Evolutionary conservation across 352 stramenopile species (phyloP), one percentile per base, ranked within the genome.

Genomic region (Blastocystis sp.): DNA sequence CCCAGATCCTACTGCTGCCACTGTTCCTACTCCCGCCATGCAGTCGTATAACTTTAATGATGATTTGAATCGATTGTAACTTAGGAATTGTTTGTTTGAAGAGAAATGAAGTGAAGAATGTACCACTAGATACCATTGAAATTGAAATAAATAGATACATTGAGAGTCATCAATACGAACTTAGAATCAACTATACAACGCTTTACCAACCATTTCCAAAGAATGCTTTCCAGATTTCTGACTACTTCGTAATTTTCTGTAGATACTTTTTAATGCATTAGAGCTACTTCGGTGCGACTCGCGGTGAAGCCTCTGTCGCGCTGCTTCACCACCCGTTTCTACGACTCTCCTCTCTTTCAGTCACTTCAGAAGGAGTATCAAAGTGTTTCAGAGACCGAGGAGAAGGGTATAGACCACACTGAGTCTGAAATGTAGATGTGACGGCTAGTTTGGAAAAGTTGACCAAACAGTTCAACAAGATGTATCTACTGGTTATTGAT

Each of bases 381-480:
- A 27, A 61, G 39, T 43, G 59, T 43, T 24, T 57, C 65, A 9
- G 77, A 87, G 43, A 75, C 59, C 19, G 51, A 87, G 29, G 65
- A 78, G 32, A 78, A 78, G 49, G 65, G 77, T 87, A 77, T 58
- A 7, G 27, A n/a, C 27, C 9, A 21, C 21, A 27, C 11, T 49
- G 29, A 32, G 51, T 14, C 16, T 46, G 21, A 19, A 56, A n/a
- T 77, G 54, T 75, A 87, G 77, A 78, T 32, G 65, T 87, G 3
- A 59, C 37, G 11, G 65, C 37, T 24, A 87, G 77, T 87, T 42
- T 87, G 21, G 39, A 78, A 42, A 87, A 87, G 35, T 29, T 74
- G 43, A 87, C 65, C 9, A 87, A 87, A 43, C 77, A 87, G 49
- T 87, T 87, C 24, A 78, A 87, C 59, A 78, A 87, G 43, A 78